Percentiles rank a stretch among this genome's conserved stretches.
phyloP scores from a whole-genome alignment of 2,329 filamentous ascomycete species.

The Aureobasidium sp. region DNA sequence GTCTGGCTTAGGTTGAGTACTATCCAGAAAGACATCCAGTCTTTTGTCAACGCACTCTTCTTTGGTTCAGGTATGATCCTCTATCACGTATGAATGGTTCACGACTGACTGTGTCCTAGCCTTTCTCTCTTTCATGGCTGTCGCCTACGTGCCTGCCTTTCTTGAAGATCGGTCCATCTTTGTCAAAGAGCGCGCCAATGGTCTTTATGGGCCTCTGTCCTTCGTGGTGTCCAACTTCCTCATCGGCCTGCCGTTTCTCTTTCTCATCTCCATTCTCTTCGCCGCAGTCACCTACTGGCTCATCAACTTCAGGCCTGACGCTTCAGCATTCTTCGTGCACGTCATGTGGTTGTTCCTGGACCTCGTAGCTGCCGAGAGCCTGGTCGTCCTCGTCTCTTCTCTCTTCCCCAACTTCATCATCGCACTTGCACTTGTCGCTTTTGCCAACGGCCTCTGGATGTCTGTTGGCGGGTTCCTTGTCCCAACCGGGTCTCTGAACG shows the following conservation, averaged over 20 bases:
- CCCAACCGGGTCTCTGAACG: conserved; percentile 61
- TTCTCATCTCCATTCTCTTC: conserved; percentile 68
- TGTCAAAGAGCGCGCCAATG: conserved; percentile 70
- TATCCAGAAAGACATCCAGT: conserved; percentile 64
- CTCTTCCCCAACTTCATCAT: conserved; percentile 73
- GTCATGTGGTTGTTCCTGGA: conserved; percentile 81
- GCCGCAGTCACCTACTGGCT: conserved; percentile 73
- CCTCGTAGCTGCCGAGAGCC: conserved; percentile 70
- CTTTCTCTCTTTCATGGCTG: conserved; percentile 46
- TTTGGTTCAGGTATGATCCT: too few relatives aligned
- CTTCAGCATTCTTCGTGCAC: conserved; percentile 64
- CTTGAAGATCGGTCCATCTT: conserved; percentile 68
- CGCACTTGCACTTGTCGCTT: conserved; percentile 68
- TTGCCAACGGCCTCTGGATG: conserved; percentile 86
- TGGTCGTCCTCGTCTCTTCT: conserved; percentile 67
- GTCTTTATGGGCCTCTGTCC: conserved; percentile 63
- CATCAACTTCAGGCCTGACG: conserved; percentile 61
- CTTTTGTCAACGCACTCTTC: conserved; percentile 69
- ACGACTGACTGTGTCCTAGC: too few relatives aligned
- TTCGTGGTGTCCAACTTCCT: conserved; percentile 73
- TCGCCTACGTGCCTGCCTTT: conserved; percentile 76
- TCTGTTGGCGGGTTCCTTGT: conserved; percentile 75
- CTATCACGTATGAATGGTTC: too few relatives aligned
- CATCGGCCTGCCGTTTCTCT: conserved; percentile 71
- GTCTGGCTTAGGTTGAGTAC: conserved; percentile 69